A percentile compares a stretch with the other conserved stretches of the same genome.
phyloP scores from a whole-genome alignment of 169 alveolate species.

The Miamiensis avidus region DNA sequence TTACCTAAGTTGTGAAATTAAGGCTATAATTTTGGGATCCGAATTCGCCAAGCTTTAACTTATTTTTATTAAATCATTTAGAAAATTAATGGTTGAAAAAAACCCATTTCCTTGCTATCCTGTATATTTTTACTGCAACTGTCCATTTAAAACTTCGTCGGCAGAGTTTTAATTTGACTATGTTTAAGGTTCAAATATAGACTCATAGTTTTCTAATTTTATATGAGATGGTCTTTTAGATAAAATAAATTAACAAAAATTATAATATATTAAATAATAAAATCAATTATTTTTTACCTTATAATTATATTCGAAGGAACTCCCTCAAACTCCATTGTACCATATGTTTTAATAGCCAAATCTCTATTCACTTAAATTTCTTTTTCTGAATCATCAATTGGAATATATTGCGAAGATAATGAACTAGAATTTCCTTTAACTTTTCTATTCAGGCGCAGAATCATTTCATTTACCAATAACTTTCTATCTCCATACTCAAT shows the following conservation, averaged over 20 bases:
- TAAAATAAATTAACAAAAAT: too few species aligned
- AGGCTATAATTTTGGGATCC: conserved; percentile 49
- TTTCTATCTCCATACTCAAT: neutral
- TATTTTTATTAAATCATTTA: conserved; percentile 58
- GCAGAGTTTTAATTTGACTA: neutral
- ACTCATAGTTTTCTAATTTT: neutral
- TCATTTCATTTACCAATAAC: too few species aligned
- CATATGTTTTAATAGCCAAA: neutral
- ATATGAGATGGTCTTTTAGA: neutral
- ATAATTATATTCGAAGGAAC: too few species aligned
- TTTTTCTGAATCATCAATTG: neutral
- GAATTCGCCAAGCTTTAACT: conserved; percentile 51
- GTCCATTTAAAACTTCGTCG: neutral
- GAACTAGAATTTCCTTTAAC: neutral
- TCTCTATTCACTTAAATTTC: neutral
- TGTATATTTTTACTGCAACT: conserved; percentile 5
- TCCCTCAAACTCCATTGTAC: neutral
- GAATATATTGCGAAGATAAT: neutral
- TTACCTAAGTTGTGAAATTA: conserved; percentile 51
- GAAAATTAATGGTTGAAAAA: conserved; percentile 52
- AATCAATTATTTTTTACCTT: neutral
- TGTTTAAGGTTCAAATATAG: neutral
- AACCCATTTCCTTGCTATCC: conserved; percentile 33
- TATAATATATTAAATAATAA: too few species aligned
- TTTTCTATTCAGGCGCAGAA: neutral